These are phyloP conservation scores for Myxozyma kluyveri DNA, from an alignment of 805 yeast species.

Conservation along the genomic window DNA sequence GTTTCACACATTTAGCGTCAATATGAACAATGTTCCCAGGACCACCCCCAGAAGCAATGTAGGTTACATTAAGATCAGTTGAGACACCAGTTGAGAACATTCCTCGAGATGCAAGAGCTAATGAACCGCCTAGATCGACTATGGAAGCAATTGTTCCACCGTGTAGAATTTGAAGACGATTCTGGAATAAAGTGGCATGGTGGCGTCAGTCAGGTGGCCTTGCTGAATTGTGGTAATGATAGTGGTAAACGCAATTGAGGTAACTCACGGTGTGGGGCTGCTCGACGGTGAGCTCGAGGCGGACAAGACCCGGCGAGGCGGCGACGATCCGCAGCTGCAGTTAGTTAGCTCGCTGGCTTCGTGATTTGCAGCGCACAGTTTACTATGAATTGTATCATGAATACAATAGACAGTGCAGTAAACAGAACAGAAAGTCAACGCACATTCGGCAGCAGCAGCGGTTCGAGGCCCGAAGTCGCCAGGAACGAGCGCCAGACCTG, in stretches of 20 bases:
- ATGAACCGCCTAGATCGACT: constrained; percentile 47
- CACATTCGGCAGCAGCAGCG: constrained; percentile 24
- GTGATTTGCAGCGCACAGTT: not conserved
- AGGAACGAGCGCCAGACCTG: constrained; percentile 27
- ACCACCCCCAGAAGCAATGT: constrained; percentile 42
- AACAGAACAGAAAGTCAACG: not conserved
- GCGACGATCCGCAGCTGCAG: constrained; percentile 35
- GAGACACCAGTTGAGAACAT: constrained; percentile 45
- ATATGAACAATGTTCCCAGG: constrained; percentile 24
- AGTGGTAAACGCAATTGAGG: not conserved
- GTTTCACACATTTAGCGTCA: constrained; percentile 38
- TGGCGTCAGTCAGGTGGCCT: not conserved
- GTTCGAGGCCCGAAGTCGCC: constrained; percentile 27
- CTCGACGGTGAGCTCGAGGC: constrained; percentile 37
- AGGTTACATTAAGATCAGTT: constrained; percentile 44
- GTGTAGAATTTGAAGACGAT: constrained; percentile 43
- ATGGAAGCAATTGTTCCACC: constrained; percentile 44
- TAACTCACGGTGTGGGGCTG: constrained; percentile 37
- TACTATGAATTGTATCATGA: not conserved
- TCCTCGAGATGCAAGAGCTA: constrained; percentile 45
- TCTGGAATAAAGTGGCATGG: constrained; percentile 27
- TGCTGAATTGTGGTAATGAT: not conserved
- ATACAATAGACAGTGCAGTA: not conserved
- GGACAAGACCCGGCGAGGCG: constrained; percentile 40
- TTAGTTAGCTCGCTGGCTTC: too few species aligned